Evolutionary conservation across 2,329 filamentous ascomycete species (phyloP).

Genomic region (Aquanectria penicillioides): DNA sequence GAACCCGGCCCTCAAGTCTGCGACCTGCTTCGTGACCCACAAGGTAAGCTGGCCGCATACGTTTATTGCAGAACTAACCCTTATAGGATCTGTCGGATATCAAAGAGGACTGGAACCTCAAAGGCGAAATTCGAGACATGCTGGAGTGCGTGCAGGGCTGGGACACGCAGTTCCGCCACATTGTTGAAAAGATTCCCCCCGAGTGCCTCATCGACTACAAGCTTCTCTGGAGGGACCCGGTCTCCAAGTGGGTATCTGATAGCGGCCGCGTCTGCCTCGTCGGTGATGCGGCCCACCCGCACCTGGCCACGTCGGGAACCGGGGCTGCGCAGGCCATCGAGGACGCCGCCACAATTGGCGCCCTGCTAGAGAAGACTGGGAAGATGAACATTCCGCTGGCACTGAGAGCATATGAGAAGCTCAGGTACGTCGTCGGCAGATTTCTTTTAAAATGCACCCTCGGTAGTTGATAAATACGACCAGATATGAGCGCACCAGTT

Average conservation of each 20-base stretch:
- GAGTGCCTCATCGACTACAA: constrained; percentile 18
- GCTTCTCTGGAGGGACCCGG: constrained; percentile 14
- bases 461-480: neutral
- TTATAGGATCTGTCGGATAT: constrained; percentile 1
- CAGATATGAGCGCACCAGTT: neutral
- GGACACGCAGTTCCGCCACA: neutral
- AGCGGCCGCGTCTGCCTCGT: constrained; percentile 5
- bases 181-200: neutral
- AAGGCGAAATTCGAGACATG: neutral
- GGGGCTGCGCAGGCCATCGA: constrained; percentile 13
- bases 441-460: neutral
- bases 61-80: neutral
- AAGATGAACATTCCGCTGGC: neutral
- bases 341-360: neutral
- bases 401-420: constrained; percentile 2
- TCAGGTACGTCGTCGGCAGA: neutral
- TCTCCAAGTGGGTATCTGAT: constrained; percentile 2
- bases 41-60: neutral
- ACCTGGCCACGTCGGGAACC: constrained; percentile 13
- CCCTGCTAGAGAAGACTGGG: neutral
- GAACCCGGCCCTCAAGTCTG: neutral
- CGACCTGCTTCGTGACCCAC: constrained; percentile 14
- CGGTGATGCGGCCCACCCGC: constrained; percentile 12
- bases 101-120: constrained; percentile 10
- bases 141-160: constrained; percentile 5